These are phyloP conservation scores for Myxozyma geophila DNA, from an alignment of 805 yeast genomes.

Conservation along the genomic window DNA sequence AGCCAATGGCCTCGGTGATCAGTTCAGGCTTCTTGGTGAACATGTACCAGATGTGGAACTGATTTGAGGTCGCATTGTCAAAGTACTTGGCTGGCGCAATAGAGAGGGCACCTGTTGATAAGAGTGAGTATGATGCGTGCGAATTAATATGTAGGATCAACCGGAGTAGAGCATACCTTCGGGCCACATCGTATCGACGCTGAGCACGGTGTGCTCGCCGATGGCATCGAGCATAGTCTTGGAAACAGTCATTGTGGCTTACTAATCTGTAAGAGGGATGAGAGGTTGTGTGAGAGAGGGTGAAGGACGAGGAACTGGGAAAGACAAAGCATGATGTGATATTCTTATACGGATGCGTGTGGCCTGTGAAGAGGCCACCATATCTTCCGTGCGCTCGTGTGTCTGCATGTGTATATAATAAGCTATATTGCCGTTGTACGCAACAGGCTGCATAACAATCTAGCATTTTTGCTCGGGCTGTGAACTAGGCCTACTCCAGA, in stretches of 20 bases:
- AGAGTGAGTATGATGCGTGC: not conserved
- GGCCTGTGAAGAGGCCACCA: too few relatives aligned
- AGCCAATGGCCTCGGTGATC: slow-evolving; percentile 23
- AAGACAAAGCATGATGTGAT: too few relatives aligned
- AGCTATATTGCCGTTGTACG: too few relatives aligned
- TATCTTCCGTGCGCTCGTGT: too few relatives aligned
- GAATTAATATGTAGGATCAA: not conserved
- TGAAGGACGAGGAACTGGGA: too few relatives aligned
- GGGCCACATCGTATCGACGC: slow-evolving; percentile 37
- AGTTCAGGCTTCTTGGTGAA: slow-evolving; percentile 27
- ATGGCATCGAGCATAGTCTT: slow-evolving; percentile 84
- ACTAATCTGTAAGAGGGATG: too few relatives aligned
- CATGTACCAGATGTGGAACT: slow-evolving; percentile 36
- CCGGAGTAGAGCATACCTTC: slow-evolving; percentile 19
- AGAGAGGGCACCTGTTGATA: slow-evolving; percentile 24
- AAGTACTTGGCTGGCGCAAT: slow-evolving; percentile 26
- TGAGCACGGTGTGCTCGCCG: slow-evolving; percentile 81
- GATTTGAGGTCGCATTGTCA: slow-evolving; percentile 36
- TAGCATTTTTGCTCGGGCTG: too few relatives aligned
- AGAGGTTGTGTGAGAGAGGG: too few relatives aligned
- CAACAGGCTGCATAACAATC: too few relatives aligned
- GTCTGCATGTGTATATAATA: too few relatives aligned
- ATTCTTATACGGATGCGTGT: too few relatives aligned
- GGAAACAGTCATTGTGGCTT: slow-evolving; percentile 72
- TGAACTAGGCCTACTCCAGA: too few relatives aligned